A percentile compares a stretch with the other conserved stretches of the same genome.
Conservation (phyloP, 306 rosid genomes). For the Corylus heterophylla region DNA sequence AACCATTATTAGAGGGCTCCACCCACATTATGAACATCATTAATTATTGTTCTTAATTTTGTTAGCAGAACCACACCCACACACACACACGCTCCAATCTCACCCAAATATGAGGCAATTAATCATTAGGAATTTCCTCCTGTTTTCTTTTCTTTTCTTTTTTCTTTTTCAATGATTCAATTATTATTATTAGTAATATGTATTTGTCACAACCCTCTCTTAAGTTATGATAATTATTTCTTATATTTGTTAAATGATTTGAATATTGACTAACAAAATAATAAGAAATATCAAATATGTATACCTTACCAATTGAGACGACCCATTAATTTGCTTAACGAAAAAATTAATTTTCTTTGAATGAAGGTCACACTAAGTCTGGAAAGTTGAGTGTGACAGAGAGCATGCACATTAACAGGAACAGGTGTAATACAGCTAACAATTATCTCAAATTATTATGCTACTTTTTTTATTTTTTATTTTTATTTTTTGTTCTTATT, state of each 20-base stretch:
- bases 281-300: no score
- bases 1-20: background rate
- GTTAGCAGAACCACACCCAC: background rate
- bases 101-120: background rate
- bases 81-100: background rate
- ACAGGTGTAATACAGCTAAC: background rate
- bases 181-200: no score
- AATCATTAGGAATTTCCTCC: background rate
- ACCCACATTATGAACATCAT: background rate
- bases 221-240: no score
- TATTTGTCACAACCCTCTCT: no score
- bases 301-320: no score
- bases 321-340: no score
- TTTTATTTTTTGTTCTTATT: background rate
- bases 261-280: no score
- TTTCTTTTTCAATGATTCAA: no score
- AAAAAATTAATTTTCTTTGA: background rate
- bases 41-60: background rate
- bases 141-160: no score
- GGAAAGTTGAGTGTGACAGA: slow-evolving; percentile 1
- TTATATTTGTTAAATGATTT: no score
- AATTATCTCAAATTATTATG: background rate
- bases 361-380: background rate
- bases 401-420: background rate
- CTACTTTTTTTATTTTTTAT: background rate